These are phyloP conservation scores for Nannochloropsis granulata DNA, from an alignment of 108 stramenopile genomes.

Conservation along the genomic window DNA sequence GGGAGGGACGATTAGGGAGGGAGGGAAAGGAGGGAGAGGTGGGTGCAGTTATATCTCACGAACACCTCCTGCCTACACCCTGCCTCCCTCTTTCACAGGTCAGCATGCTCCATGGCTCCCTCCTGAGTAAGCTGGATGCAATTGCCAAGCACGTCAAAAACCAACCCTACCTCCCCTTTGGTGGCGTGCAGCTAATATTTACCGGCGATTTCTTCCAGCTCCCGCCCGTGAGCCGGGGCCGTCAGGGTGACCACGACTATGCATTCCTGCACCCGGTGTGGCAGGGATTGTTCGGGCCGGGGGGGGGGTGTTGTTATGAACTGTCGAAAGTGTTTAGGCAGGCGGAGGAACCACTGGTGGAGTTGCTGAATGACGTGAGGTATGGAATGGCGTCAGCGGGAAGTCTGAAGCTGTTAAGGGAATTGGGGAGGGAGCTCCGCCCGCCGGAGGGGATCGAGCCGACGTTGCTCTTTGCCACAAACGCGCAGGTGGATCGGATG, in stretches of 20 bases:
- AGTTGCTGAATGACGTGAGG: background rate
- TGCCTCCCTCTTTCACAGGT: constrained; percentile 11
- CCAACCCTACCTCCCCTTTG: constrained; percentile 4
- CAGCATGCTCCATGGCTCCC: constrained; percentile 2
- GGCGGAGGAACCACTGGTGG: background rate
- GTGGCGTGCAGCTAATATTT: constrained; percentile 20
- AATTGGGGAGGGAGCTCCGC: background rate
- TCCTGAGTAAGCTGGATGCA: background rate
- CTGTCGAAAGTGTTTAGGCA: constrained; percentile 1
- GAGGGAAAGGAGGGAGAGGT: too few relatives aligned
- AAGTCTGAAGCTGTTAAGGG: background rate
- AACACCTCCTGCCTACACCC: too few relatives aligned
- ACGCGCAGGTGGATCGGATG: constrained; percentile 1
- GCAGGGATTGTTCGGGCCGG: background rate
- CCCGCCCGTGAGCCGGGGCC: constrained; percentile 4
- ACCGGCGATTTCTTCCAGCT: constrained; percentile 27
- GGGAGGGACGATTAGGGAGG: background rate
- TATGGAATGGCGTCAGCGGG: background rate
- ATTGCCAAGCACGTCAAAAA: background rate
- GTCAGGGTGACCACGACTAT: background rate
- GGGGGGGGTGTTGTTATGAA: background rate
- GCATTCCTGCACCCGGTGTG: background rate
- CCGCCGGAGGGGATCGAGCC: constrained; percentile 2
- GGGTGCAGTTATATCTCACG: too few relatives aligned
- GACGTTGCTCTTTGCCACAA: constrained; percentile 6